Evolutionary conservation across 202 grass and related monocot species (phyloP).

Genomic region (Schoenoplectus triqueter): DNA sequence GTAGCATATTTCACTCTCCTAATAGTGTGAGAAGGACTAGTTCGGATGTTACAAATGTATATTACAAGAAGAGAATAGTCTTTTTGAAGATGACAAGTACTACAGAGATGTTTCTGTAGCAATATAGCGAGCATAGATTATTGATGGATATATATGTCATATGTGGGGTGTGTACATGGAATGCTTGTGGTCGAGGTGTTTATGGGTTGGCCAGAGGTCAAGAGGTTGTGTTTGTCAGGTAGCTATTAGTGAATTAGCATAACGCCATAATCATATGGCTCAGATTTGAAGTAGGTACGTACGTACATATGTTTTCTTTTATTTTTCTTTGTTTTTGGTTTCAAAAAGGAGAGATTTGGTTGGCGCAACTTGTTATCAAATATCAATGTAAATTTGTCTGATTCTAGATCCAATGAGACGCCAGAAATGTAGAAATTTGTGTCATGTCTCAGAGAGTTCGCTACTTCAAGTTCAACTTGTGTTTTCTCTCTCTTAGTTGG

Average conservation of each 20-base stretch:
- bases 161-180: background rate
- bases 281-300: no score
- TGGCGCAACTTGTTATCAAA: background rate
- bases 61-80: background rate
- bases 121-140: background rate
- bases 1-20: background rate
- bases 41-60: background rate
- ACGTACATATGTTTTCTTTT: background rate
- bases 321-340: background rate
- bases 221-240: background rate
- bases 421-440: background rate
- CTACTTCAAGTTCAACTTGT: background rate
- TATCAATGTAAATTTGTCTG: background rate
- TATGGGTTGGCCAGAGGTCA: background rate
- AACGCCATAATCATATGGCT: no score
- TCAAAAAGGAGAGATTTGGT: background rate
- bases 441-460: background rate
- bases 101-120: background rate
- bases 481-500: background rate
- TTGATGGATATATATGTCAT: background rate
- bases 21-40: background rate
- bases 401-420: background rate
- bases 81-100: background rate
- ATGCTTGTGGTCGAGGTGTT: background rate
- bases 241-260: background rate